Base-by-base conservation (phyloP, 768 basidiomycete genomes). In the Trametes meyenii region DNA sequence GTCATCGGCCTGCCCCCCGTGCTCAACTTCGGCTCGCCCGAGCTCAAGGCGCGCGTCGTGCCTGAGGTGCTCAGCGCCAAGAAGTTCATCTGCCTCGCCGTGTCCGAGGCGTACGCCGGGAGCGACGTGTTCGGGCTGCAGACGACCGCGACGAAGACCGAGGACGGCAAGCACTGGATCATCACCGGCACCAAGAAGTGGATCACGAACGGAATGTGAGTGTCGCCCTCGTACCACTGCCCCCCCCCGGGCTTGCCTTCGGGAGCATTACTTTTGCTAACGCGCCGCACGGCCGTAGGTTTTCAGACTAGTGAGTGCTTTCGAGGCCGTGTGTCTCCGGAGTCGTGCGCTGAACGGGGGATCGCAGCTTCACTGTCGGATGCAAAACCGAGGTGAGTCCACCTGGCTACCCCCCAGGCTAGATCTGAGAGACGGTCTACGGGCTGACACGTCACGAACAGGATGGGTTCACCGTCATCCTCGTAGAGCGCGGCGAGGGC, bases 171-270 rank as follows among this genome's bases (percentile, higher is more conserved):
- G 70, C 79, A 86, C 66, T 94, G 87, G 86, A 89, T 90, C 53
- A 86, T 96, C 68, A 92, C 90, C 66, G 94, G 89, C 61, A 88
- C 86, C 66, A 93, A 93, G 83, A 91, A 92, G 74, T 91, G 88
- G 88, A 90, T 90, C 67, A 89, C 88, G 29, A 91, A 91, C 68
- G 86, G 86, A 72, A 84, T 80, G 79, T 84, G 60, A 77, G 79
- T 71, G 42, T 21, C 46, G 13, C 12, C 38, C 14, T 1, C 23
- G 45, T 46, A 40, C 39, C 39, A 14, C 39, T 40, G 4, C 3
- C 39, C 39, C 17, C 39, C 21, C 21, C 21, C 4, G 23, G 21
- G 21, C 21, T 24, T 7, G 21, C 45, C 14, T 24, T 46, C 21
- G 19, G 21, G 21, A 23, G 40, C 23, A 14, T 1, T 11, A 2